Evolutionary conservation across 352 stramenopile species (phyloP).

Genomic region (Globisporangium sylvaticum): DNA sequence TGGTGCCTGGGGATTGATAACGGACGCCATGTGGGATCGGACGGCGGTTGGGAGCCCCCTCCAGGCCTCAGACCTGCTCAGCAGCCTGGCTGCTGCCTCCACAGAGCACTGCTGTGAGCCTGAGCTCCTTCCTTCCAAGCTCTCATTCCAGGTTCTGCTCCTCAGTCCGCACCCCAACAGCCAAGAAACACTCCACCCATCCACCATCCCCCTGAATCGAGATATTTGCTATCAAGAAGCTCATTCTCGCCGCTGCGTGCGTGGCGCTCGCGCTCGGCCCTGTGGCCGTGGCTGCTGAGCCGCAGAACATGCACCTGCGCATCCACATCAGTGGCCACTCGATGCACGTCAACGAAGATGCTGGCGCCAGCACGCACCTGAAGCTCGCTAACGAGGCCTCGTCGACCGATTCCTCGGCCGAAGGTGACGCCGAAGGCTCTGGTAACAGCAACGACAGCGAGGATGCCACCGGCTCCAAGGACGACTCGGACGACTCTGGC

Average conservation of each 20-base stretch:
- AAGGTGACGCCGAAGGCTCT: not conserved
- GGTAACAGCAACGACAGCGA: not conserved
- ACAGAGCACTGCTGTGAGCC: too few relatives aligned
- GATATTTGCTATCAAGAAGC: conserved; percentile 7
- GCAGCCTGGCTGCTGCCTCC: too few relatives aligned
- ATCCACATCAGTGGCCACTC: not conserved
- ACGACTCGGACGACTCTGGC: not conserved
- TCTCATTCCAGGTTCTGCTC: not conserved
- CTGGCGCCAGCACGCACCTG: too few relatives aligned
- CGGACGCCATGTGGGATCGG: not conserved
- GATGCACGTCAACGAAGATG: not conserved
- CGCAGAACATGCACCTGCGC: conserved; percentile 21
- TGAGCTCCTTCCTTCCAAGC: not conserved
- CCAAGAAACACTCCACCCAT: not conserved
- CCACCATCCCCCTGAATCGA: not conserved
- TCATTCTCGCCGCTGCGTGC: conserved; percentile 2
- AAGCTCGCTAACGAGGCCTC: not conserved
- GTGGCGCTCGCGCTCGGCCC: conserved; percentile 13
- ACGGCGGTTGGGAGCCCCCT: not conserved
- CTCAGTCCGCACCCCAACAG: not conserved
- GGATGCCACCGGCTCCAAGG: not conserved
- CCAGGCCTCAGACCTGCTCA: too few relatives aligned
- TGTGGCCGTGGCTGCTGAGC: conserved; percentile 17
- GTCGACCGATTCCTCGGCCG: not conserved
- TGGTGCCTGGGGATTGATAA: not conserved